Evolutionary conservation across 179 eudicot species (phyloP).

Genomic region (Silene vulgaris): DNA sequence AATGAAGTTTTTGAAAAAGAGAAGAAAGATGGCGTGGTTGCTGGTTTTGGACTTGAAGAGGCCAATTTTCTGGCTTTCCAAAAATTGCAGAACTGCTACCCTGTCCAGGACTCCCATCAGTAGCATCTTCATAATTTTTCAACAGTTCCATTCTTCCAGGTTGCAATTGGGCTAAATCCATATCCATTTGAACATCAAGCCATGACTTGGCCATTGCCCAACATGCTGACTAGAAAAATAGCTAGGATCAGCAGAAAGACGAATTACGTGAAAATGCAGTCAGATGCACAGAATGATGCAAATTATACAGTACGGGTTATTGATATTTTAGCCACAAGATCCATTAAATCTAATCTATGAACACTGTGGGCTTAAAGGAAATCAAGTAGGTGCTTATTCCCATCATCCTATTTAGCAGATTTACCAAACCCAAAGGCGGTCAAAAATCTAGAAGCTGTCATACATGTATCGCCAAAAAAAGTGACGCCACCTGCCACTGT

Average conservation of each 20-base stretch:
- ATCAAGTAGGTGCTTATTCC: background rate
- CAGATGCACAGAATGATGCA: background rate
- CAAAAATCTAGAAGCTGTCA: background rate
- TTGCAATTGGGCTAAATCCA: slow-evolving; percentile 55
- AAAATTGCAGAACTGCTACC: slow-evolving; percentile 38
- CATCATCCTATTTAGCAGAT: background rate
- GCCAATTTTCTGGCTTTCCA: slow-evolving; percentile 75
- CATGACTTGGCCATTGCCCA: slow-evolving; percentile 98
- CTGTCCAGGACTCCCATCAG: slow-evolving; percentile 52
- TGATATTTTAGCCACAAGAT: background rate
- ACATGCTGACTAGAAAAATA: slow-evolving; percentile 83
- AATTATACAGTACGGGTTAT: background rate
- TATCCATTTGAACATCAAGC: slow-evolving; percentile 86
- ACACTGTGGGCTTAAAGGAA: slow-evolving; percentile 1
- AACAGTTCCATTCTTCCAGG: slow-evolving; percentile 57
- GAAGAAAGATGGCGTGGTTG: slow-evolving; percentile 74
- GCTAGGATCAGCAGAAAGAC: slow-evolving; percentile 10
- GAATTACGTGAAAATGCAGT: background rate
- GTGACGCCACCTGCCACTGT: background rate
- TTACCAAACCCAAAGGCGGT: background rate
- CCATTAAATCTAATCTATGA: background rate
- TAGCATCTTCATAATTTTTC: slow-evolving; percentile 54
- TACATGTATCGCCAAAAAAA: background rate
- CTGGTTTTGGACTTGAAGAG: slow-evolving; percentile 78
- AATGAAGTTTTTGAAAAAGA: slow-evolving; percentile 95